Conservation (phyloP, 2,329 filamentous ascomycete genomes). For the Diplocarpon rosae region DNA sequence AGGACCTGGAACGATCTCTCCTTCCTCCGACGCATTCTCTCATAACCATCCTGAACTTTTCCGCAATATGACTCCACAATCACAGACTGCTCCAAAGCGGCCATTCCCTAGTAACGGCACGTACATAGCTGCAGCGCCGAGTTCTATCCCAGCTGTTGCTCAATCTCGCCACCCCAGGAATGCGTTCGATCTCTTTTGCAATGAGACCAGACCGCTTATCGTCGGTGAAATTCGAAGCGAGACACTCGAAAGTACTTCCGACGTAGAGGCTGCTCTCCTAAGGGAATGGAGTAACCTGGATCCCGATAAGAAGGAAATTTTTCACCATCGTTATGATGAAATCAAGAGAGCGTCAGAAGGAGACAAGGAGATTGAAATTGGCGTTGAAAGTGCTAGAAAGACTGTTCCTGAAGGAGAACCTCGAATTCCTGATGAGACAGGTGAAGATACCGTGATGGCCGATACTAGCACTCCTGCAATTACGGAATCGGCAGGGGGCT, state of each 20-base stretch:
- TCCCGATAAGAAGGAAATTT: constrained; percentile 14
- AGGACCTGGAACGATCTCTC: constrained; percentile 36
- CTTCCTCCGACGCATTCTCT: constrained; percentile 42
- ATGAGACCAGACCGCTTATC: constrained; percentile 20
- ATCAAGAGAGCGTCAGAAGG: constrained; percentile 21
- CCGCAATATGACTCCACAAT: constrained; percentile 24
- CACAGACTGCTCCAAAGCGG: constrained; percentile 12
- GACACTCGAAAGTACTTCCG: constrained; percentile 19
- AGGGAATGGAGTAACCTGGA: constrained; percentile 22
- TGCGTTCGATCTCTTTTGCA: constrained; percentile 24
- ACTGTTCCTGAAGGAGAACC: constrained; percentile 12
- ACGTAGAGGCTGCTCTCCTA: constrained; percentile 23
- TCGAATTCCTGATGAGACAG: constrained; percentile 15
- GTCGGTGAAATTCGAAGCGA: constrained; percentile 16
- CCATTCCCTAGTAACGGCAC: constrained; percentile 28
- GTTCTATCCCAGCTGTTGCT: constrained; percentile 6
- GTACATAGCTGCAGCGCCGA: constrained; percentile 2
- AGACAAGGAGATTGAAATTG: constrained; percentile 14
- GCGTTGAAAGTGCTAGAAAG: constrained; percentile 10
- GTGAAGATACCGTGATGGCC: constrained; percentile 27
- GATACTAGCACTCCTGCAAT: constrained; percentile 18
- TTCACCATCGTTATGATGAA: constrained; percentile 20
- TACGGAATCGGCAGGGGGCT: constrained; percentile 16
- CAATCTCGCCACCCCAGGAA: constrained; percentile 14
- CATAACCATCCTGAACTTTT: constrained; percentile 28